Conservation (phyloP, 1,139 yeast genomes). For the Kodamaea fungicola region DNA sequence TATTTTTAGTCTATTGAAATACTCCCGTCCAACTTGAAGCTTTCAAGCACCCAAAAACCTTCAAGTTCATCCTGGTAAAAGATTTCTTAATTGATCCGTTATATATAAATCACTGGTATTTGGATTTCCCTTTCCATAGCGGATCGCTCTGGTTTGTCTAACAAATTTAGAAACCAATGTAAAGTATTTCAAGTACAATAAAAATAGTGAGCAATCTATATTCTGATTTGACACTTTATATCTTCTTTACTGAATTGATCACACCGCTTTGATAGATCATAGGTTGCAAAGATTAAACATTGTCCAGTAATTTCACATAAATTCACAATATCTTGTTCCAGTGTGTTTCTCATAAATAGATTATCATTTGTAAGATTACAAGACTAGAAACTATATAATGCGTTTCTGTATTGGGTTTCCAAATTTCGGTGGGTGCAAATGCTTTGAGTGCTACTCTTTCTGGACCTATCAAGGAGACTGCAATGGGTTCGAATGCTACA, state of each 20-base stretch:
- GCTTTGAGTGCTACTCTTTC: conserved; percentile 49
- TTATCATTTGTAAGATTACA: conserved; percentile 10
- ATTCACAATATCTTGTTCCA: conserved; percentile 12
- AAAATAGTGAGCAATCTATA: conserved; percentile 6
- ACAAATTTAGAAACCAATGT: conserved; percentile 6
- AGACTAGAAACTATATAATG: neutral
- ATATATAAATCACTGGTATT: conserved; percentile 11
- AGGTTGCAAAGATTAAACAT: conserved; percentile 9
- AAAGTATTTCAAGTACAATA: conserved; percentile 14
- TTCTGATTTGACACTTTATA: conserved; percentile 4
- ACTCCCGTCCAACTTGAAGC: conserved; percentile 10
- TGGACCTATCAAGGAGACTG: conserved; percentile 70
- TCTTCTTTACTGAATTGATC: conserved; percentile 12
- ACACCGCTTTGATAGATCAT: conserved; percentile 9
- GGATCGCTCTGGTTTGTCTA: conserved; percentile 6
- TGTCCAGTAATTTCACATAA: conserved; percentile 10
- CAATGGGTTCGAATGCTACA: conserved; percentile 51
- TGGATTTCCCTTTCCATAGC: conserved; percentile 11
- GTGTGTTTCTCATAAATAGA: conserved; percentile 8
- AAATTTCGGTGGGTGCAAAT: conserved; percentile 6
- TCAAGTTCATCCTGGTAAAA: conserved; percentile 10
- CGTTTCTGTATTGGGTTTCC: conserved; percentile 7
- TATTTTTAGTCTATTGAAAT: conserved; percentile 6
- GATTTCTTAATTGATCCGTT: conserved; percentile 4
- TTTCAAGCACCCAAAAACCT: conserved; percentile 12